Evolutionary conservation across 441 rosid species (phyloP), one percentile per base, ranked within the genome.

Genomic region (Metrosideros polymorpha): DNA sequence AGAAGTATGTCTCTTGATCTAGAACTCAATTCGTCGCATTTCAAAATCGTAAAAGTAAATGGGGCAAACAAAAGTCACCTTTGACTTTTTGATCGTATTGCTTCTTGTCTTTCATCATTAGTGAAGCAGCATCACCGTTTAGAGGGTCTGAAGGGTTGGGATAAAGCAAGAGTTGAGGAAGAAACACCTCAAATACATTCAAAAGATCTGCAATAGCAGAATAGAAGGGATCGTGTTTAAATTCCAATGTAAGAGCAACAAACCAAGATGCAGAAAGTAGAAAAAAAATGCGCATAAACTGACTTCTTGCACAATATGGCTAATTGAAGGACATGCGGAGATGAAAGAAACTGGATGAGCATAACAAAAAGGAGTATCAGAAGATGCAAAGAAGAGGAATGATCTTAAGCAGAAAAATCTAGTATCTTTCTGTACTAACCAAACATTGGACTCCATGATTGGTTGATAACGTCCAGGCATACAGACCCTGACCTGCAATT

Each of bases 401-500:
- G 9, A 82, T 24, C 55, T 63, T 27, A 76, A 51, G 7, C 51
- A 27, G 50, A 51, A 45, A 18, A 83, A n/a, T 29, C n/a, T 86
- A 71, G 82, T 71, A 35, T 71, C 47, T 3, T 39, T 71, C 79
- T 35, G 47, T 51, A 85, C 87, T 92, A 91, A 95, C 98, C 95
- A 87, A 95, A 94, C 96, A 95, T 94, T 83, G 98, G 98, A 91
- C 96, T 95, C 98, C 98, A 95, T 59, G 96, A 94, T 77, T 95
- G 96, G 89, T 94, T 95, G 89, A 95, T 95, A 53, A 95, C 95
- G 88, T 95, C 98, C 93, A 94, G 91, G 92, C 98, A 95, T 57
- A 95, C 95, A 84, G 95, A 94, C 84, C 98, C 98, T 12, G 95
- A 95, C 87, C 96, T 95, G 94, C 50, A 77, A 88, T 83, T 83